Evolutionary conservation across 140 eudicot species (phyloP).

Genomic region (Anethum foeniculum): DNA sequence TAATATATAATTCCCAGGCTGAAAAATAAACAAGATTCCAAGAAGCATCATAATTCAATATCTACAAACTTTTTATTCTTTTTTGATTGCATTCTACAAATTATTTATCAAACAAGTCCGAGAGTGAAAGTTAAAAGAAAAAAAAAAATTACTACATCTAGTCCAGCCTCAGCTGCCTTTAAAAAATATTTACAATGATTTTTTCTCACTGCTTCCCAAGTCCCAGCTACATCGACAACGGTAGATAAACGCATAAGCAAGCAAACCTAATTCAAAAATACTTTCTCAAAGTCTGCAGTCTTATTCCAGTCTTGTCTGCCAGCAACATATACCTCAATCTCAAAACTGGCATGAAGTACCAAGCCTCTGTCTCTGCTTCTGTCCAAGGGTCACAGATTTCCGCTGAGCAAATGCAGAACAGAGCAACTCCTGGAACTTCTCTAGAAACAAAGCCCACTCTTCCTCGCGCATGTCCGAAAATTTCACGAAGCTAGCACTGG

Average conservation of each 20-base stretch:
- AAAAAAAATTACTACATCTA: slow-evolving; percentile 21
- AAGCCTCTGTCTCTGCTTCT: slow-evolving; percentile 77
- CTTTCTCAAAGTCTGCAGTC: slow-evolving; percentile 20
- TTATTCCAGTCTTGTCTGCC: slow-evolving; percentile 16
- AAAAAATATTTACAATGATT: slow-evolving; percentile 42
- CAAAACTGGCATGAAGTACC: slow-evolving; percentile 99
- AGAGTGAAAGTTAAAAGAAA: slow-evolving; percentile 21
- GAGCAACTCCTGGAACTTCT: slow-evolving; percentile 66
- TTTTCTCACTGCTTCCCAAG: slow-evolving; percentile 7
- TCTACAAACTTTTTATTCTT: slow-evolving; percentile 27
- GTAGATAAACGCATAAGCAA: slow-evolving; percentile 13
- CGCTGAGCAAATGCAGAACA: slow-evolving; percentile 60
- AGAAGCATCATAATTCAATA: slow-evolving; percentile 12
- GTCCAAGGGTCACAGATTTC: slow-evolving; percentile 52
- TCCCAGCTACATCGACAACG: neutral
- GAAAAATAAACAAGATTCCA: neutral
- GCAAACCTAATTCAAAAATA: slow-evolving; percentile 21
- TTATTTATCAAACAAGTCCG: slow-evolving; percentile 67
- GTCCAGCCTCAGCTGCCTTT: slow-evolving; percentile 22
- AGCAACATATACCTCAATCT: slow-evolving; percentile 27
- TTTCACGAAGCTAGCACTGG: slow-evolving; percentile 68
- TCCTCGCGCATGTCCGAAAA: slow-evolving; percentile 70
- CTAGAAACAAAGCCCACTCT: slow-evolving; percentile 65
- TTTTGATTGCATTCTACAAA: slow-evolving; percentile 39
- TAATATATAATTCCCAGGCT: neutral